Conservation (phyloP, 192 early-diverging fungal genomes). For the Chytriomyces sp. region DNA sequence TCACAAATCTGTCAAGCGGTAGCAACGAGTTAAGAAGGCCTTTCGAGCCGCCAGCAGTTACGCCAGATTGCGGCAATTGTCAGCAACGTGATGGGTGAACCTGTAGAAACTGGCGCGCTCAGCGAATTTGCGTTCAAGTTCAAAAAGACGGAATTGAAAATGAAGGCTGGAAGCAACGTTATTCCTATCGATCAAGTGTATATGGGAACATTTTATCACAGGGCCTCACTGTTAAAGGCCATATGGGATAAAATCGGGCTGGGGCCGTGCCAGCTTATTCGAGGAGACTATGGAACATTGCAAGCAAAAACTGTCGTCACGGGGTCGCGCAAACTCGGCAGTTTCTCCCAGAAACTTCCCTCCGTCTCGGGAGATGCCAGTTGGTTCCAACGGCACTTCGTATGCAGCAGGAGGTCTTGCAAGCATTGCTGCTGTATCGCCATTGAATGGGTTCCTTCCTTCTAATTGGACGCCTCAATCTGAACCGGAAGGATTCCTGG, state of each 20-base stretch:
- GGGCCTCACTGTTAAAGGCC: conserved; percentile 62
- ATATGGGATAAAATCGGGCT: conserved; percentile 56
- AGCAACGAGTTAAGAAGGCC: neutral
- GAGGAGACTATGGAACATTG: conserved; percentile 60
- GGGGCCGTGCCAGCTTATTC: conserved; percentile 46
- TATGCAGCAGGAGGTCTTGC: conserved; percentile 20
- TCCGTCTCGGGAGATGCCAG: conserved; percentile 8
- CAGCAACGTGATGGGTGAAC: conserved; percentile 53
- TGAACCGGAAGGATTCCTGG: conserved; percentile 30
- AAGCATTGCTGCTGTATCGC: conserved; percentile 6
- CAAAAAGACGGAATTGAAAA: conserved; percentile 58
- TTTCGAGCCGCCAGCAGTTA: conserved; percentile 45
- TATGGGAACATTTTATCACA: conserved; percentile 61
- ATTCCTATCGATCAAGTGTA: conserved; percentile 51
- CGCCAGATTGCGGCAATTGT: conserved; percentile 50
- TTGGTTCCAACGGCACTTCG: neutral
- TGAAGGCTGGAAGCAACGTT: conserved; percentile 51
- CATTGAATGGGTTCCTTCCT: conserved; percentile 2
- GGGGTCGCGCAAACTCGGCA: neutral
- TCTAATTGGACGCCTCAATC: neutral
- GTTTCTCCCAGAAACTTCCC: conserved; percentile 1
- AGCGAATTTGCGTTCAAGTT: conserved; percentile 56
- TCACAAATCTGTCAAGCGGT: conserved; percentile 26
- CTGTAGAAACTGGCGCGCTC: conserved; percentile 36
- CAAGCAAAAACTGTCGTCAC: conserved; percentile 31